Evolutionary conservation across 1,284 basidiomycete genomes (phyloP), one percentile per base, ranked within the genome.

Genomic region (Dichomitus squalens): DNA sequence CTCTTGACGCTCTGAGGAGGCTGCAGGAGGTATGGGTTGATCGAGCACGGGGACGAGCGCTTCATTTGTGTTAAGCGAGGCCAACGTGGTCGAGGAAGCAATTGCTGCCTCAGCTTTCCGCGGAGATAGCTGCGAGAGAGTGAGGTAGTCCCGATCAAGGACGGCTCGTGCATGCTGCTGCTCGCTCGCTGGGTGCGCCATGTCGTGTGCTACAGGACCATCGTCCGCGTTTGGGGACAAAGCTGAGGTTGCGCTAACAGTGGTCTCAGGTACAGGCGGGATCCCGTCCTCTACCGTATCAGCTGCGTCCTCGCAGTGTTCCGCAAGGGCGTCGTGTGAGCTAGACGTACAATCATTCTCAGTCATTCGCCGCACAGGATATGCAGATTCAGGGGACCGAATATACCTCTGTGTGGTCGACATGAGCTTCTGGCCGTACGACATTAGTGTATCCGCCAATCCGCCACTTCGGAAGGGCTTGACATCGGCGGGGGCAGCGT

Each of bases 391-490:
- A 9, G 23, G 16, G 41, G 21, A 40, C 40, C 11, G n/a, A 33
- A 21, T 66, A 60, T 41, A 66, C 66, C 55, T 59, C 38, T 50
- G 48, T 31, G 57, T 21, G 27, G 43, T 53, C n/a, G 58, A 54
- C 34, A 63, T 52, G 20, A 64, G 36, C 52, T 53, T 54, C 49
- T 64, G 60, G 1, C 65, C 66, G 36, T 56, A 69, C n/a, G 68
- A 62, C 55, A 69, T 49, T 23, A 69, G 64, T 11, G 65, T 55
- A 36, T 58, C 59, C n/a, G 66, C 68, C 49, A 69, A 53, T 31
- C 63, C 65, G 14, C 65, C 64, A 20, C 40, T 36, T 16, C 36
- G 49, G 29, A 53, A 25, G 27, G 59, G 52, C 47, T 53, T 55
- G 57, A 50, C 55, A 46, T 46, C 34, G 21, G 53, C 36, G 44